These are phyloP conservation scores for Tubosaeta brunneosetosa DNA, from an alignment of 768 basidiomycete genomes.

Conservation along the genomic window DNA sequence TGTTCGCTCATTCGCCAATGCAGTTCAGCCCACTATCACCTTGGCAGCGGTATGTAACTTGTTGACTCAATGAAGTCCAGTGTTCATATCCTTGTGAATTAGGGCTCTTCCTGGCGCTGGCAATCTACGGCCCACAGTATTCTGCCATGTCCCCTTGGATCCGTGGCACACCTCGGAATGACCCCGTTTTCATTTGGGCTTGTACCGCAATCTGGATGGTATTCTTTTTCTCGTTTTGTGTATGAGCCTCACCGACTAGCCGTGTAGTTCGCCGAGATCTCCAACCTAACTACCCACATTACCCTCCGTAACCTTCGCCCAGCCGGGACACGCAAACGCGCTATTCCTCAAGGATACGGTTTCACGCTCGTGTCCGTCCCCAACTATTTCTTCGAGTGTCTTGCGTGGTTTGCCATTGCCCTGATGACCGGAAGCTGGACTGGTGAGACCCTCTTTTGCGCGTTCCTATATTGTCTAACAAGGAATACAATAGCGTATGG, in stretches of 20 bases:
- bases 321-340: slow-evolving; percentile 67
- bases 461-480: neutral
- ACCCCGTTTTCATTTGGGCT: slow-evolving; percentile 62
- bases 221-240: slow-evolving; percentile 15
- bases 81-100: slow-evolving; percentile 1
- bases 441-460: slow-evolving; percentile 43
- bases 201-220: slow-evolving; percentile 74
- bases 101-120: slow-evolving; percentile 73
- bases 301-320: slow-evolving; percentile 83
- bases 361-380: slow-evolving; percentile 85
- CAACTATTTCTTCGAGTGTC: slow-evolving; percentile 89
- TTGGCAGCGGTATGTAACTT: slow-evolving; percentile 52
- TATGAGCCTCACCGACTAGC: neutral
- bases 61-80: neutral
- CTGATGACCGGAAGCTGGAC: slow-evolving; percentile 74
- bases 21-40: slow-evolving; percentile 88
- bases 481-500: slow-evolving; percentile 43
- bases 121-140: slow-evolving; percentile 80
- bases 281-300: slow-evolving; percentile 80
- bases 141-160: slow-evolving; percentile 60
- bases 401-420: slow-evolving; percentile 69
- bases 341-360: slow-evolving; percentile 90
- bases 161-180: slow-evolving; percentile 55
- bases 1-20: neutral
- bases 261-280: slow-evolving; percentile 72